Base-by-base conservation (phyloP, 1,139 yeast genomes). In the Scheffersomyces cryptocercus region DNA sequence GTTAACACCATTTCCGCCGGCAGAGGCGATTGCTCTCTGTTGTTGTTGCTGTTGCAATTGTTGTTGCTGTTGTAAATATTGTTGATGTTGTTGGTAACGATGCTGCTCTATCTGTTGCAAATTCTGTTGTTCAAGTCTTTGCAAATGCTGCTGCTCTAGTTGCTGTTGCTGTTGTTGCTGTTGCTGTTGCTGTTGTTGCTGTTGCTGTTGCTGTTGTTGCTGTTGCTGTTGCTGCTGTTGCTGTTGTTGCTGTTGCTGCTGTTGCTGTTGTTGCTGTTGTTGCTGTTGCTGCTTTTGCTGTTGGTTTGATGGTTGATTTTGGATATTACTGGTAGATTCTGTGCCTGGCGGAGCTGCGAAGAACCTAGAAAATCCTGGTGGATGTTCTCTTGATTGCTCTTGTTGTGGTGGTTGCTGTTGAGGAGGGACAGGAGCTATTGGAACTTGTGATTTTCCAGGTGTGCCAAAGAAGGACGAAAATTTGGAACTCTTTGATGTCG, bases 381-480 rank as follows among this genome's bases (percentile, higher is more conserved):
- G 50, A 11, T 16, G n/a, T 11, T 13, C 20, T 38, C 37, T 20
- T 20, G 49, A 36, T 1, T 4, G 33, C 15, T 34, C 38, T 8
- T 26, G 31, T 16, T 32, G 33, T 28, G 16, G 14, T 29, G 29
- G 24, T 29, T 13, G 26, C n/a, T 41, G 41, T 28, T 45, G 37
- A 20, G 39, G 28, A 13, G 32, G 44, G 16, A 29, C 29, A 24
- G 35, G 10, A 3, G 42, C 29, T 3, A 31, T 39, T 13, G 54
- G 40, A 14, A 50, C 37, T 7, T 50, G 32, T 15, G 40, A 49
- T 29, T 43, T 45, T 2, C 51, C 11, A 5, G 62, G 60, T 9
- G 61, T 52, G 41, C 58, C 58, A 52, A 77, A 77, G 51, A 77
- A 75, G 2, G 79, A 73, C 3, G 79, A 73, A 52, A 77, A 76